These are phyloP conservation scores for Tuber borchii DNA, from an alignment of 495 filamentous ascomycete genomes.

Conservation along the genomic window DNA sequence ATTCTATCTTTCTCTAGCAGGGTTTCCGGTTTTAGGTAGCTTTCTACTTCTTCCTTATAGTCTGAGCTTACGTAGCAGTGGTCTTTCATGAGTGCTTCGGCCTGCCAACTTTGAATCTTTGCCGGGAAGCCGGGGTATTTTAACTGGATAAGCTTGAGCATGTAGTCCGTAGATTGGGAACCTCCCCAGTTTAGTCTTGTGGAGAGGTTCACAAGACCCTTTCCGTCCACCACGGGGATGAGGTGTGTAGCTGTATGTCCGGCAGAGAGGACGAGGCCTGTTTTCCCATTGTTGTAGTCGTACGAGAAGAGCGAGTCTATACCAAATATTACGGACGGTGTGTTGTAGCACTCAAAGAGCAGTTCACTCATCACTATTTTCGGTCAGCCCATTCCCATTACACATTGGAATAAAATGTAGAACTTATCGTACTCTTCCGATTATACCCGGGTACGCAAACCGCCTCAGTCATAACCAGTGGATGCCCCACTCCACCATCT, in stretches of 20 bases:
- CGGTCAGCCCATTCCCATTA: constrained; percentile 1
- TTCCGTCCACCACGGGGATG: constrained; percentile 83
- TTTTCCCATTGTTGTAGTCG: constrained; percentile 79
- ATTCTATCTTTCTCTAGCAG: constrained; percentile 82
- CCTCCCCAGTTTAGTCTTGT: constrained; percentile 94
- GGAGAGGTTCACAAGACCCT: constrained; percentile 72
- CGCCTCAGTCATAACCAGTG: constrained; percentile 92
- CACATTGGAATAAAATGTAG: background rate
- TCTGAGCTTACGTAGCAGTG: constrained; percentile 84
- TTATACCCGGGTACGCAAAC: constrained; percentile 84
- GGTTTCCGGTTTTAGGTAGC: constrained; percentile 77
- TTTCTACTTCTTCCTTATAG: constrained; percentile 67
- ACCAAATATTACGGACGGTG: constrained; percentile 80
- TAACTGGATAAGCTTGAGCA: constrained; percentile 78
- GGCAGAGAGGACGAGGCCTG: constrained; percentile 81
- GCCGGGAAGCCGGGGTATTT: constrained; percentile 86
- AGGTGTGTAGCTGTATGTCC: constrained; percentile 90
- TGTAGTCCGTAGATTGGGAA: constrained; percentile 77
- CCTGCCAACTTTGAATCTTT: constrained; percentile 74
- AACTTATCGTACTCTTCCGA: constrained; percentile 69
- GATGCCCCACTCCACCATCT: constrained; percentile 66
- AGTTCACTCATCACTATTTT: constrained; percentile 86
- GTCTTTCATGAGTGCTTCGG: constrained; percentile 76
- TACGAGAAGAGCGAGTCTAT: constrained; percentile 96
- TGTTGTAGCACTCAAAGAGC: constrained; percentile 87